Evolutionary conservation across 2,329 filamentous ascomycete genomes (phyloP).

Genomic region (Diplodia sapinea): DNA sequence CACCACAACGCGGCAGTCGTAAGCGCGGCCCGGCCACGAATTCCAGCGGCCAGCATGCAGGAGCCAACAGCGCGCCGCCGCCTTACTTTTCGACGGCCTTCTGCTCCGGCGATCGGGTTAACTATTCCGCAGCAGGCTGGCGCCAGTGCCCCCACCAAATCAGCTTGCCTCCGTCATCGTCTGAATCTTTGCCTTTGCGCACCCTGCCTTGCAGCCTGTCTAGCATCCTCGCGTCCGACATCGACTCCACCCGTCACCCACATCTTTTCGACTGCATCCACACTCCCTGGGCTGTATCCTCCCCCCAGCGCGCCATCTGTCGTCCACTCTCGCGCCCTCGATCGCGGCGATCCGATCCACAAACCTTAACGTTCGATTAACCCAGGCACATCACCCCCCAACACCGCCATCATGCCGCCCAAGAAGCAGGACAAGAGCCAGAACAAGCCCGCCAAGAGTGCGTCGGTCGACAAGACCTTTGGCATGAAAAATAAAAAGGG

Average conservation of each 20-base stretch:
- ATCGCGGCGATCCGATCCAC: constrained; percentile 19
- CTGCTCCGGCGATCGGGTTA: constrained; percentile 20
- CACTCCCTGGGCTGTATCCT: constrained; percentile 31
- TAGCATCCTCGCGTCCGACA: not conserved
- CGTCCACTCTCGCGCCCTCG: not conserved
- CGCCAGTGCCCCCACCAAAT: constrained; percentile 16
- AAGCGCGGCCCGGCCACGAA: constrained; percentile 24
- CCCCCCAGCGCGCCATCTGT: not conserved
- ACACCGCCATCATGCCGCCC: constrained; percentile 69
- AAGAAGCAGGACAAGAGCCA: constrained; percentile 66
- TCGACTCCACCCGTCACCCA: not conserved
- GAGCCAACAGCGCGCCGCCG: not conserved
- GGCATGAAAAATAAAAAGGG: constrained; percentile 99
- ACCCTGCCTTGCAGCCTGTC: not conserved
- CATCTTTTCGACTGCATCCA: constrained; percentile 33
- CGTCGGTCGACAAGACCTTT: constrained; percentile 90
- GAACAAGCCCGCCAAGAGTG: constrained; percentile 63
- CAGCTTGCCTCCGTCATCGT: constrained; percentile 29
- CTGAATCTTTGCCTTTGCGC: constrained; percentile 17
- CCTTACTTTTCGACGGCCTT: not conserved
- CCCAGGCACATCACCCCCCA: not conserved
- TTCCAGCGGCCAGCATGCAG: constrained; percentile 4
- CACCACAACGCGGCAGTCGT: constrained; percentile 3
- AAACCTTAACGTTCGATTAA: not conserved
- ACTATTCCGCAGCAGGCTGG: constrained; percentile 2